phyloP scores from a whole-genome alignment of 129 eudicot genomes.

The Flaveria bidentis region DNA sequence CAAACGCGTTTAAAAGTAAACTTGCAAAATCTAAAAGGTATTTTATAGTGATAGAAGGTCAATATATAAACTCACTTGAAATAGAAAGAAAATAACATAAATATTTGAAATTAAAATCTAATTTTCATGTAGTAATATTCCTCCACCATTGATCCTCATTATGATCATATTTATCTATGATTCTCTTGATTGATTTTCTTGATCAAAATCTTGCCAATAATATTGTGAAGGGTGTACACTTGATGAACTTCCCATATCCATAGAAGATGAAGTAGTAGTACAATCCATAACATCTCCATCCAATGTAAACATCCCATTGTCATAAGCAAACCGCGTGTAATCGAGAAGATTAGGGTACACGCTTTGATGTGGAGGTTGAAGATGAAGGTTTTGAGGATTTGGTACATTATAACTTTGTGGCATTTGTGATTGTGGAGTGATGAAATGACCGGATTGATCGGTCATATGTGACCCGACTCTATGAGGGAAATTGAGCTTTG shows the following conservation, averaged over 20 bases:
- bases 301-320: constrained; percentile 15
- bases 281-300: constrained; percentile 22
- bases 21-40: background rate
- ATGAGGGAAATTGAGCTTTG: constrained; percentile 81
- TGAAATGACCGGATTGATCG: constrained; percentile 30
- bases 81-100: constrained; percentile 4
- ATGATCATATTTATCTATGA: constrained; percentile 10
- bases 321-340: constrained; percentile 27
- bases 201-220: constrained; percentile 42
- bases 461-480: constrained; percentile 46
- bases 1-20: too few relatives aligned
- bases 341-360: constrained; percentile 35
- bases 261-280: constrained; percentile 14
- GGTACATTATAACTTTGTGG: constrained; percentile 3
- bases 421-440: constrained; percentile 23
- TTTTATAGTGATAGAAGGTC: background rate
- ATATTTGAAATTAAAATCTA: background rate
- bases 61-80: constrained; percentile 16
- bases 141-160: background rate
- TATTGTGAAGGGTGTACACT: constrained; percentile 28
- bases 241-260: constrained; percentile 34
- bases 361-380: constrained; percentile 40
- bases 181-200: constrained; percentile 24
- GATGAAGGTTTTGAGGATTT: background rate
- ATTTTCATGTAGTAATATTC: background rate